Evolutionary conservation across 169 alveolate species (phyloP).

Genomic region (Ichthyophthirius multifiliis): DNA sequence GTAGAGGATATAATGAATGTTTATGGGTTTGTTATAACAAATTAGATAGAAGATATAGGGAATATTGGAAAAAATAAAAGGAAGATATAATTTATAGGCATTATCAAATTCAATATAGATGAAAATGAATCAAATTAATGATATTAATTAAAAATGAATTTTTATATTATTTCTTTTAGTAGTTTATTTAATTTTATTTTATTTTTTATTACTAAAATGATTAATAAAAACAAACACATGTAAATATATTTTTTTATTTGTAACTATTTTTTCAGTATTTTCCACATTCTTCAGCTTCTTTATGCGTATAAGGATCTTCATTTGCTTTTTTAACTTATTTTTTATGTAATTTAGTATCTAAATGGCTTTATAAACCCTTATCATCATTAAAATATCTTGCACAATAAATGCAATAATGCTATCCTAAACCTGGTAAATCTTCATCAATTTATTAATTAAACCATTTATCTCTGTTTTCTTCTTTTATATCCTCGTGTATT

Average conservation of each 20-base stretch:
- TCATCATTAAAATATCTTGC: conserved; percentile 55
- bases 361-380: conserved; percentile 18
- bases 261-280: not conserved
- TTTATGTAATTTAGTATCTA: conserved; percentile 46
- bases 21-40: conserved; percentile 12
- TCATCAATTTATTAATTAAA: conserved; percentile 15
- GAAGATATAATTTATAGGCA: not conserved
- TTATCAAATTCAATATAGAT: no score
- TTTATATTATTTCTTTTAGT: no score
- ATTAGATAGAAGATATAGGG: conserved; percentile 22
- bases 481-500: conserved; percentile 19
- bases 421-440: conserved; percentile 63
- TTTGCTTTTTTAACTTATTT: conserved; percentile 36
- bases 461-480: conserved; percentile 2
- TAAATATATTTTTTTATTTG: no score
- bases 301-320: conserved; percentile 49
- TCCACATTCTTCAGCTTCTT: conserved; percentile 12
- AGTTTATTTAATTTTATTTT: no score
- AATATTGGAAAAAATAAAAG: not conserved
- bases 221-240: no score
- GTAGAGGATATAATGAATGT: not conserved
- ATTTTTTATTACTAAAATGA: no score
- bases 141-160: no score
- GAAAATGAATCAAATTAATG: no score
- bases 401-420: conserved; percentile 50